These are phyloP conservation scores for Stagonosporopsis cucurbitacearum DNA, from an alignment of 2,329 filamentous ascomycete species.

Conservation along the genomic window DNA sequence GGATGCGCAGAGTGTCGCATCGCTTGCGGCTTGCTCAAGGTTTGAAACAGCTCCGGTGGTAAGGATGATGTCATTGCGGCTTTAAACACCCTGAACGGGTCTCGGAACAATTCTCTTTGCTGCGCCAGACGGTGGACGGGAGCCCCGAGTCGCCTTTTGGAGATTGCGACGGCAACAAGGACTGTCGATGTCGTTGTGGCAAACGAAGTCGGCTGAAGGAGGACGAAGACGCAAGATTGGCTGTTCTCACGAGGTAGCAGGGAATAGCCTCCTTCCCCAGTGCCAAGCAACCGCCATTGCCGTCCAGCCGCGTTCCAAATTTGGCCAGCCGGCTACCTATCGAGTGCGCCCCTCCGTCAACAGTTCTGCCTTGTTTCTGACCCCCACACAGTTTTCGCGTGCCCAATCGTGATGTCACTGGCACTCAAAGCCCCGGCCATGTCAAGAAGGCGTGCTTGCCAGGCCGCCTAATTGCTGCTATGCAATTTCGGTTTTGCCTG, in stretches of 20 bases:
- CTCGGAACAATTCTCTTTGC: not conserved
- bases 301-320: constrained; percentile 16
- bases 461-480: constrained; percentile 8
- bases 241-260: not conserved
- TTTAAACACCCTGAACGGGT: not conserved
- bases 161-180: not conserved
- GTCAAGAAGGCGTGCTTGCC: constrained; percentile 16
- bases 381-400: constrained; percentile 12
- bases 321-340: constrained; percentile 11
- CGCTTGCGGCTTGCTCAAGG: constrained; percentile 14
- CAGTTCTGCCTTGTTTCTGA: constrained; percentile 4
- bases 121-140: not conserved
- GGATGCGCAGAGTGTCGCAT: constrained; percentile 6
- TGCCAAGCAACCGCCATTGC: constrained; percentile 14
- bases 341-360: constrained; percentile 1
- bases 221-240: constrained; percentile 3
- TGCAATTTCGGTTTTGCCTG: constrained; percentile 6
- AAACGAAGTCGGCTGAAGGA: constrained; percentile 9
- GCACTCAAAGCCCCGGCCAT: not conserved
- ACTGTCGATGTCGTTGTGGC: constrained; percentile 6
- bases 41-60: constrained; percentile 9
- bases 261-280: constrained; percentile 15
- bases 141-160: constrained; percentile 3
- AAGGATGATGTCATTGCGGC: constrained; percentile 15
- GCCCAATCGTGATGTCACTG: constrained; percentile 15